Conservation (phyloP, 768 basidiomycete species). For the Termitomyces sp. region DNA sequence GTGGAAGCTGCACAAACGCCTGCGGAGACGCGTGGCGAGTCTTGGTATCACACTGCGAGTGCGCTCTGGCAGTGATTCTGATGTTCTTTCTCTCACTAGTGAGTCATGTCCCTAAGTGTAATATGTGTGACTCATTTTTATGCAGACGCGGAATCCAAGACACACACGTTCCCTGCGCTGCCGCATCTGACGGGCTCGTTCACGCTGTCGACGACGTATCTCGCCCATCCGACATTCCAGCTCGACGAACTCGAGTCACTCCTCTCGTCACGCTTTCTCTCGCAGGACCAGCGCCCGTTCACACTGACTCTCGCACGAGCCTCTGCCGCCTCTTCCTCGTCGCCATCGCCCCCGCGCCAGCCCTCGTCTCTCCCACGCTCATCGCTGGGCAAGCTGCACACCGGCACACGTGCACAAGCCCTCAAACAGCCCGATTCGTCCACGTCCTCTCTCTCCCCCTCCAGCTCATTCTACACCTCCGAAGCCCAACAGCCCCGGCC, state of each 20-base stretch:
- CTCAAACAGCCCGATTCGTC: conserved; percentile 16
- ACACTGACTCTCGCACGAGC: conserved; percentile 71
- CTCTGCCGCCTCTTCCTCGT: conserved; percentile 28
- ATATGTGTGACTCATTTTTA: background rate
- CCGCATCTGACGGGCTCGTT: conserved; percentile 68
- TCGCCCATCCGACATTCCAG: conserved; percentile 65
- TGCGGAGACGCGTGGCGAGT: conserved; percentile 42
- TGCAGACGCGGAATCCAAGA: conserved; percentile 42
- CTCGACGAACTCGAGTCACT: conserved; percentile 77
- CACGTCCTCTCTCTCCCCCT: conserved; percentile 17
- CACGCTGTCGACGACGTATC: conserved; percentile 59
- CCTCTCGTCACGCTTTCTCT: conserved; percentile 69
- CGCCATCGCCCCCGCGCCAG: conserved; percentile 29
- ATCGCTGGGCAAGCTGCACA: conserved; percentile 5
- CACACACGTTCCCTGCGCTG: conserved; percentile 62
- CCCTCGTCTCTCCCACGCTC: conserved; percentile 12
- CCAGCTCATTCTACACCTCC: conserved; percentile 17
- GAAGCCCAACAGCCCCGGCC: conserved; percentile 7
- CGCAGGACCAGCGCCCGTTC: conserved; percentile 64
- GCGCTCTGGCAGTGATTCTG: conserved; percentile 27
- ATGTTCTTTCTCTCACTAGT: conserved; percentile 19
- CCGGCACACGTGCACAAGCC: conserved; percentile 12
- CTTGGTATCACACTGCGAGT: conserved; percentile 50
- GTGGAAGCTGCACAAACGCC: conserved; percentile 68
- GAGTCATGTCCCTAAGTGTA: conserved; percentile 4